A percentile compares a stretch with the other conserved stretches of the same genome.
phyloP scores from a whole-genome alignment of 2,329 filamentous ascomycete species.

The Botryotinia globosa region DNA sequence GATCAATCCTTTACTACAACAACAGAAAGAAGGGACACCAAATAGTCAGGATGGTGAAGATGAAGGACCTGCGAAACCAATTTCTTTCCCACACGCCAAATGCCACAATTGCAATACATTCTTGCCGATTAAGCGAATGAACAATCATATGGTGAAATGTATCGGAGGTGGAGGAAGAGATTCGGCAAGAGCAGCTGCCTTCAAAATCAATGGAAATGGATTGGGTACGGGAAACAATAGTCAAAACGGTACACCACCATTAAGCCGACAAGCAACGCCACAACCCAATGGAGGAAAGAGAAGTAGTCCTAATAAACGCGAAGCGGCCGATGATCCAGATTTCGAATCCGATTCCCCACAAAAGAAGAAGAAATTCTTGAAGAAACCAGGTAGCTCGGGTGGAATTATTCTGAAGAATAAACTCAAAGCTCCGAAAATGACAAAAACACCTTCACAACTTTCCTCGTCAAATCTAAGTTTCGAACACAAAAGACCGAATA shows the following conservation, averaged over 20 bases:
- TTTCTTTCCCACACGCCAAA: conserved; percentile 63
- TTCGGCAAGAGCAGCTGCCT: conserved; percentile 59
- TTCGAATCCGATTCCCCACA: conserved; percentile 34
- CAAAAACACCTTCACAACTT: conserved; percentile 26
- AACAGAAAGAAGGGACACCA: conserved; percentile 39
- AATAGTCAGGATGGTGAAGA: conserved; percentile 48
- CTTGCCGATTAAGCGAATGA: conserved; percentile 62
- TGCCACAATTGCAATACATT: conserved; percentile 67
- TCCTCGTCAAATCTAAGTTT: conserved; percentile 32
- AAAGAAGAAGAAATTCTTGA: conserved; percentile 36
- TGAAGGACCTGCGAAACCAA: conserved; percentile 54
- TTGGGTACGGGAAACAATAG: conserved; percentile 39
- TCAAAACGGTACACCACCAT: conserved; percentile 57
- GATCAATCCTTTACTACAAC: conserved; percentile 47
- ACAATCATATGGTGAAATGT: conserved; percentile 67
- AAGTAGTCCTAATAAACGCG: conserved; percentile 36
- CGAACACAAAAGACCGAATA: conserved; percentile 28
- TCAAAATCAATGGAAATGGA: conserved; percentile 57
- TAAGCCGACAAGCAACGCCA: conserved; percentile 62
- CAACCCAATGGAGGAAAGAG: conserved; percentile 33
- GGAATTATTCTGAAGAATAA: conserved; percentile 26
- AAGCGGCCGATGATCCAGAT: conserved; percentile 36
- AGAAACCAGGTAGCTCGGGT: conserved; percentile 26
- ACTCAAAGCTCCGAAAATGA: conserved; percentile 33
- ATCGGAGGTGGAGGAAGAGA: conserved; percentile 64